Evolutionary conservation across 208 protist species (phyloP).

Genomic region (Porcisia hertigi): DNA sequence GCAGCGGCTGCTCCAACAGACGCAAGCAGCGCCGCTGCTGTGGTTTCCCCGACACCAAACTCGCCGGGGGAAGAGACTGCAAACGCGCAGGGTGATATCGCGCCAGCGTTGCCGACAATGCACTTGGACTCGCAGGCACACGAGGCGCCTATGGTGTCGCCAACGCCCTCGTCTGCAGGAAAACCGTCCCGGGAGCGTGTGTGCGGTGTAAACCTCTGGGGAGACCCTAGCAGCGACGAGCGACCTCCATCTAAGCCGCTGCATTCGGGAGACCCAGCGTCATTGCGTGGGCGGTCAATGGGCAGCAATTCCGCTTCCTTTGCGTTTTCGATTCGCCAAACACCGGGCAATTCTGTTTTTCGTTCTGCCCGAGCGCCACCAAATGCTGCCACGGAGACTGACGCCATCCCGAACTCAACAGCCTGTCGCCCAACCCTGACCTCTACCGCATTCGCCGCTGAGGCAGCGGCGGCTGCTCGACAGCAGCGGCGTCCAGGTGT

Average conservation of each 20-base stretch:
- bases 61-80: not conserved
- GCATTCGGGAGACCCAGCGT: constrained; percentile 9
- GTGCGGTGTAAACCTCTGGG: constrained; percentile 21
- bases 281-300: constrained; percentile 10
- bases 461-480: constrained; percentile 5
- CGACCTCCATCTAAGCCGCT: not conserved
- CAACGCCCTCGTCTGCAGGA: not conserved
- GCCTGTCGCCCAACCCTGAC: constrained; percentile 18
- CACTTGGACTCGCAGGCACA: constrained; percentile 3
- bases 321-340: constrained; percentile 29
- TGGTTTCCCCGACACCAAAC: not conserved
- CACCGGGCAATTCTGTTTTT: not conserved
- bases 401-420: not conserved
- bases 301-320: constrained; percentile 7
- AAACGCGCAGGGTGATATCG: constrained; percentile 1
- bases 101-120: constrained; percentile 13
- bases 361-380: not conserved
- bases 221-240: constrained; percentile 8
- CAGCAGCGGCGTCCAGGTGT: constrained; percentile 20
- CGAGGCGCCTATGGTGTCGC: not conserved
- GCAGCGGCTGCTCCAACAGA: not conserved
- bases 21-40: not conserved
- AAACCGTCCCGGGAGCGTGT: constrained; percentile 25
- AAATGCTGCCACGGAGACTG: not conserved
- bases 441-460: constrained; percentile 10